Base-by-base conservation (phyloP, 2,329 filamentous ascomycete species). In the Emmonsiellopsis sp. region DNA sequence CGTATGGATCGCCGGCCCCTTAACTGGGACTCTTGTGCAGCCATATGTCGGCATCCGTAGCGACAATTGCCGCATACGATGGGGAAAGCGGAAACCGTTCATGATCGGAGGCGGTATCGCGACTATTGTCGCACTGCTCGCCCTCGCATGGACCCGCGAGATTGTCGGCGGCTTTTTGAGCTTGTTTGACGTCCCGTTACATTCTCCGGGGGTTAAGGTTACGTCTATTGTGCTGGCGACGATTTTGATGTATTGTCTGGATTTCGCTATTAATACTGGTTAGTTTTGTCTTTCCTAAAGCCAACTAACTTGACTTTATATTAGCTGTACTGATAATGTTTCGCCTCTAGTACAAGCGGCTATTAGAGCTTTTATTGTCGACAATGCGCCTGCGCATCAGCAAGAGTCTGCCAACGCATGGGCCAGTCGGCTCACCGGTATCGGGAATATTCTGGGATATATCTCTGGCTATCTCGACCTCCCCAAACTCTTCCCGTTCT, bases 191-290 rank as follows among this genome's bases (percentile, higher is more conserved):
- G 85, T 82, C 9, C 79, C 85, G 52, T 73, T 74, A n/a, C 78
- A 83, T 40, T 87, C 85, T 0, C 62, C 78, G 7, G 80, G 77
- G 2, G 84, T 87, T 45, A 84, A 82, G 63, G 78, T 77, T 3
- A 74, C 77, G 42, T 81, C 87, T 47, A 92, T 95, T 59, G 74
- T 89, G 34, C 79, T 89, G 54, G 92, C 92, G 7, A 89, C 95
- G 5, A 66, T 90, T 32, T 86, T 90, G 73, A 87, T 97, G 62
- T 97, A 95, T 70, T 77, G 93, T 49, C 79, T 97, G 50, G 92
- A 97, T 68, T 93, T 97, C 69, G 84, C 91, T 63, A 93, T 97
- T 74, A 97, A 97, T 71, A 93, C 91, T 54, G 85, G 84, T 87
- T 73, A 62, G 76, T 70, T 55, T 50, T 7, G 8, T 10, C 10